phyloP scores from a whole-genome alignment of 176 grass and related monocot genomes.

The Rhipidocladum racemiflorum region DNA sequence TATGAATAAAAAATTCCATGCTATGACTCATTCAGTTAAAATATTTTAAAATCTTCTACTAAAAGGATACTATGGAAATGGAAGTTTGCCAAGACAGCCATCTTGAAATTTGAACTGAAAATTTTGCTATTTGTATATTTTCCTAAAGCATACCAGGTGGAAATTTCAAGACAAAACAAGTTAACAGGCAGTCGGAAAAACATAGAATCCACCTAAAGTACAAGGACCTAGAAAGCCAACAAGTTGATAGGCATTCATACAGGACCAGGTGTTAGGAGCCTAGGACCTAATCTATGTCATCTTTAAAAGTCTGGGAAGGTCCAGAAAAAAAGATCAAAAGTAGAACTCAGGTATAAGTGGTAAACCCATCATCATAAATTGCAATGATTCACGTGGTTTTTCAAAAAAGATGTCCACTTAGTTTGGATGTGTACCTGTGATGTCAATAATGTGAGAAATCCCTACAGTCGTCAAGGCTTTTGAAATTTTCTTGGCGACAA shows the following conservation, averaged over 20 bases:
- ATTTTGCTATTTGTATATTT: neutral
- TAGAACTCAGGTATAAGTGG: neutral
- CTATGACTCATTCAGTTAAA: neutral
- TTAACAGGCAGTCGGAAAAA: neutral
- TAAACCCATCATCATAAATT: neutral
- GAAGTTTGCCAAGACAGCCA: neutral
- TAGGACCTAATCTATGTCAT: neutral
- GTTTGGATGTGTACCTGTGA: slow-evolving; percentile 55
- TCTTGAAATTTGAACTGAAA: neutral
- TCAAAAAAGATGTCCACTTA: neutral
- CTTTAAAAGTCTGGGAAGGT: neutral
- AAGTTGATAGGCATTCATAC: neutral
- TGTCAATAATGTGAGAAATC: slow-evolving; percentile 83
- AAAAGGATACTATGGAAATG: neutral
- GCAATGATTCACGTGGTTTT: neutral
- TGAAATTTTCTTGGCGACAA: slow-evolving; percentile 71
- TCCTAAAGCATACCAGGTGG: neutral
- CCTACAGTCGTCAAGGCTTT: slow-evolving; percentile 68
- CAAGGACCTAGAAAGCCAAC: neutral
- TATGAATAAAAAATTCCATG: neutral
- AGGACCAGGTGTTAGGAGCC: neutral
- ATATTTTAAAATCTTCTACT: neutral
- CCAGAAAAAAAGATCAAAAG: neutral
- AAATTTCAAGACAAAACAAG: neutral
- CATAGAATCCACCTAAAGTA: neutral